Evolutionary conservation across 257 asterid genomes (phyloP).

Genomic region (Datura wrightii): DNA sequence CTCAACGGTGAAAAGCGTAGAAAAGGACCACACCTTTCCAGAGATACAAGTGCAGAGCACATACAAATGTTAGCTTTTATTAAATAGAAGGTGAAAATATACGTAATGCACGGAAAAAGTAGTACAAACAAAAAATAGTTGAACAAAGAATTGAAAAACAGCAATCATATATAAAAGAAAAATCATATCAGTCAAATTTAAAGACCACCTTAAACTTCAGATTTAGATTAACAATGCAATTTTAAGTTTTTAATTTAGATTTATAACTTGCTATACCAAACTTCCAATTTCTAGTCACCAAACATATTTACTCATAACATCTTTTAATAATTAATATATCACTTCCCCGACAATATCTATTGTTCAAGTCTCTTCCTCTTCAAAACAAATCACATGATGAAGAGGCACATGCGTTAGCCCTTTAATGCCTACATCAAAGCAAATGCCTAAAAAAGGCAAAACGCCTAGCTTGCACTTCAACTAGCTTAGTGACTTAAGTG

Average conservation of each 20-base stretch:
- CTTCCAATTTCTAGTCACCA: constrained; percentile 13
- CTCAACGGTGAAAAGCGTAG: background rate
- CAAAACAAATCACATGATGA: background rate
- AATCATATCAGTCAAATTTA: background rate
- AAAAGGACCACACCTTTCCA: background rate
- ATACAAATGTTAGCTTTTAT: background rate
- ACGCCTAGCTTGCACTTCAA: background rate
- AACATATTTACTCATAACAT: background rate
- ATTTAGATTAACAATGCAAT: background rate
- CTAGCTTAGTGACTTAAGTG: background rate
- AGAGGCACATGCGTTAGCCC: background rate
- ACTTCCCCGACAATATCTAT: background rate
- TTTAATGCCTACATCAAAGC: background rate
- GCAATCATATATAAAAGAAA: background rate
- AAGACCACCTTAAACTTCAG: background rate
- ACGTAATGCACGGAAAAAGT: background rate
- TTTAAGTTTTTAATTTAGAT: background rate
- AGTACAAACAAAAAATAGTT: background rate
- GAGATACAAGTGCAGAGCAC: background rate
- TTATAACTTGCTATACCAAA: background rate
- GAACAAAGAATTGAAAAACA: constrained; percentile 11
- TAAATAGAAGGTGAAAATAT: background rate
- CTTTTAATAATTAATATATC: background rate
- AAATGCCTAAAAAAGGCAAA: constrained; percentile 8
- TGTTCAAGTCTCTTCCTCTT: constrained; percentile 10